Base-by-base conservation (phyloP, 257 asterid species). In the Capsicum chinense region DNA sequence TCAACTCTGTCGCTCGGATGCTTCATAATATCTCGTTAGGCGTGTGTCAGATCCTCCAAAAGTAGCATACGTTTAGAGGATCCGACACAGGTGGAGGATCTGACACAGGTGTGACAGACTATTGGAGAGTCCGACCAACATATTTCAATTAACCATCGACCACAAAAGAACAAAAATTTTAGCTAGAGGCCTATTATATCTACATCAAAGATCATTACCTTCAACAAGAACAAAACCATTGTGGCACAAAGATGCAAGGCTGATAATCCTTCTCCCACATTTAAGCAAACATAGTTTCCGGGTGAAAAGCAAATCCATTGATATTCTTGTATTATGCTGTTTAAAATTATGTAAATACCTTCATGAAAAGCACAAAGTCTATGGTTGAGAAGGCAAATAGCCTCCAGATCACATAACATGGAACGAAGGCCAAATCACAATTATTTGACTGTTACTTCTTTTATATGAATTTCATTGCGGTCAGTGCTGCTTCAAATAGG, bases 191-290 rank as follows among this genome's bases (percentile, higher is more conserved):
- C 21, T 12, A 54, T 11, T 26, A 54, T 26, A 52, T 14, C 26
- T 52, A 26, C 26, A 78, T 26, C 81, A 78, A 76, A 78, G 50
- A 54, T 26, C 81, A 54, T 54, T 14, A 26, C 47, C 81, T 54
- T 1, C 48, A 78, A 54, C 48, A 14, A 76, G 64, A 76, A 52
- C 50, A 78, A 54, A 54, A 78, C 8, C 48, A 26, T 21, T 37
- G 81, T 52, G 63, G 21, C 63, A 52, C 3, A 76, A 76, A 33
- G 63, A 52, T 52, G 81, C 15, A 78, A 26, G 15, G 64, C 50
- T 26, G 64, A 14, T 54, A 14, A 50, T 14, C 44, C 48, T 14
- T 26, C 48, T 52, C 64, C 2, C 64, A 78, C 47, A 54, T 54
- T 76, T 37, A 76, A 52, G 62, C 79, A 76, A 35, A 52, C 21